Conservation (phyloP, 176 grass and related monocot species). For the Eleusine coracana region DNA sequence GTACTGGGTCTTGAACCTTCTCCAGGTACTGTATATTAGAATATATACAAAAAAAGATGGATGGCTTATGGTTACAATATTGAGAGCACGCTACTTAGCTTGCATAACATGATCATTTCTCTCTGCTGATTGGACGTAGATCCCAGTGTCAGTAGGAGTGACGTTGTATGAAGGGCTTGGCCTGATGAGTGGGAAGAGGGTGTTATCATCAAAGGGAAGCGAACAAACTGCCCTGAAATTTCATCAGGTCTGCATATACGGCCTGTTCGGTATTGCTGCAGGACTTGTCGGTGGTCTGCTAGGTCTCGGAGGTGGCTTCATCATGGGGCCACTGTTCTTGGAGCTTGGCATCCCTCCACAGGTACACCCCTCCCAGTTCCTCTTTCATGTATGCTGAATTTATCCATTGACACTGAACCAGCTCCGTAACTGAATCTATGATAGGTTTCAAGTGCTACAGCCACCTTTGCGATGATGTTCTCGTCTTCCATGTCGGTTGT, state of each 20-base stretch:
- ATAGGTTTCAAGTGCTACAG: slow-evolving; percentile 95
- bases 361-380: slow-evolving; percentile 37
- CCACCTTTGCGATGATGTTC: slow-evolving; percentile 97
- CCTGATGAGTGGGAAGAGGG: slow-evolving; percentile 72
- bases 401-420: slow-evolving; percentile 20
- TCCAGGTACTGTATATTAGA: slow-evolving; percentile 62
- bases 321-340: slow-evolving; percentile 91
- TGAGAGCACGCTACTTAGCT: not conserved
- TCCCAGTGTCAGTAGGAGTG: slow-evolving; percentile 75
- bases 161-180: slow-evolving; percentile 79
- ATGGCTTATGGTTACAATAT: slow-evolving; percentile 12
- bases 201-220: slow-evolving; percentile 64
- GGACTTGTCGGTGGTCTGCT: slow-evolving; percentile 89
- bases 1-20: slow-evolving; percentile 87
- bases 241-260: slow-evolving; percentile 66
- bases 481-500: slow-evolving; percentile 95
- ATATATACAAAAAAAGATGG: slow-evolving; percentile 9
- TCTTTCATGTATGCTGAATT: not conserved
- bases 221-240: slow-evolving; percentile 54
- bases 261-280: slow-evolving; percentile 57
- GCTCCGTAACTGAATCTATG: slow-evolving; percentile 26
- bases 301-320: slow-evolving; percentile 91
- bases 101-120: slow-evolving; percentile 33
- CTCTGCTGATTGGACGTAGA: slow-evolving; percentile 44
- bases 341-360: slow-evolving; percentile 93